Conservation (phyloP, 2,329 filamentous ascomycete genomes). For the Allantophomopsis cytisporea region DNA sequence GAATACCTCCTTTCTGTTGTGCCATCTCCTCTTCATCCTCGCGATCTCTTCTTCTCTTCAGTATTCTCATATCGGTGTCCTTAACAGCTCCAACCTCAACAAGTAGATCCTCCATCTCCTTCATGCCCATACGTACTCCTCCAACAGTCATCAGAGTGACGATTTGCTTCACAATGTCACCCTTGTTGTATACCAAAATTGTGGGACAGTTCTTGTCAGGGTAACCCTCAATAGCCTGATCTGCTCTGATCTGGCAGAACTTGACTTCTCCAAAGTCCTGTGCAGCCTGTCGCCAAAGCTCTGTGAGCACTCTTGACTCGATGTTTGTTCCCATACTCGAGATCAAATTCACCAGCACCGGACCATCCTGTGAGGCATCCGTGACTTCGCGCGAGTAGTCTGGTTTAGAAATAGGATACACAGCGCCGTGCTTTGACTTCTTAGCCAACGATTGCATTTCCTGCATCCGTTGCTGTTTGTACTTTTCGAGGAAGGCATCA, state of each 20-base stretch:
- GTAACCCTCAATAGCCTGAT: slow-evolving; percentile 92
- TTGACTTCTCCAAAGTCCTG: slow-evolving; percentile 85
- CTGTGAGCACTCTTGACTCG: slow-evolving; percentile 71
- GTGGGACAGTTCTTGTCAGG: slow-evolving; percentile 92
- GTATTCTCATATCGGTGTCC: slow-evolving; percentile 63
- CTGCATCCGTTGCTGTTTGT: slow-evolving; percentile 74
- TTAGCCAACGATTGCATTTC: slow-evolving; percentile 66
- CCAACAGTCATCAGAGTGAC: slow-evolving; percentile 76
- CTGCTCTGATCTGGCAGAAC: slow-evolving; percentile 88
- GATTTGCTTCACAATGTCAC: slow-evolving; percentile 81
- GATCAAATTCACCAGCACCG: slow-evolving; percentile 68
- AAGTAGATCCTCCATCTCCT: slow-evolving; percentile 69
- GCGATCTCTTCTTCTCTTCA: slow-evolving; percentile 15
- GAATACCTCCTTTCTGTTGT: slow-evolving; percentile 15
- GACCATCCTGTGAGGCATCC: slow-evolving; percentile 62
- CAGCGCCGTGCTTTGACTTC: slow-evolving; percentile 72
- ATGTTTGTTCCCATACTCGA: slow-evolving; percentile 67
- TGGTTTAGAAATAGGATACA: slow-evolving; percentile 88
- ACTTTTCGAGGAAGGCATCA: slow-evolving; percentile 77
- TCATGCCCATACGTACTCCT: slow-evolving; percentile 56
- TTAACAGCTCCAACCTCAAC: slow-evolving; percentile 72
- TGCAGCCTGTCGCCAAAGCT: slow-evolving; percentile 78
- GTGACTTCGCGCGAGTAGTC: slow-evolving; percentile 89
- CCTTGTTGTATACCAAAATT: slow-evolving; percentile 82
- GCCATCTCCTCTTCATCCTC: slow-evolving; percentile 17